A percentile compares a stretch with the other conserved stretches of the same genome.
phyloP scores from a whole-genome alignment of 441 rosid species.

The Pelargonium australe region DNA sequence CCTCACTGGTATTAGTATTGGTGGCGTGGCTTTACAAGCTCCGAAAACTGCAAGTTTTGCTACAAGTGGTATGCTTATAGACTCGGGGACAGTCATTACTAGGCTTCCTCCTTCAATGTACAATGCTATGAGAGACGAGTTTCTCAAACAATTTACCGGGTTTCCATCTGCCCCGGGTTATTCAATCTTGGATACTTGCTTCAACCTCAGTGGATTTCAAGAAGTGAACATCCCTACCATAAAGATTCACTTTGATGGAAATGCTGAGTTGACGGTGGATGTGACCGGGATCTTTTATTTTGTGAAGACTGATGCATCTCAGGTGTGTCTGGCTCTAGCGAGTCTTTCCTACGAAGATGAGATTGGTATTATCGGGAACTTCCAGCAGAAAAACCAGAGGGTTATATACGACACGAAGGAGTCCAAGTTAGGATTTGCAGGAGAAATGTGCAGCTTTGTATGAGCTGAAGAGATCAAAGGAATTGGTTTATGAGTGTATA shows the following conservation, averaged over 20 bases:
- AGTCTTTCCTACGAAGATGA: slow-evolving; percentile 70
- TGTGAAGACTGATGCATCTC: slow-evolving; percentile 66
- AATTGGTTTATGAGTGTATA: background rate
- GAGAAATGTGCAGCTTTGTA: slow-evolving; percentile 63
- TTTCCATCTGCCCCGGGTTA: slow-evolving; percentile 59
- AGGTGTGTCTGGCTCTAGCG: slow-evolving; percentile 83
- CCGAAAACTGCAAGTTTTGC: slow-evolving; percentile 31
- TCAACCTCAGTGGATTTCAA: slow-evolving; percentile 57
- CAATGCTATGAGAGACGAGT: slow-evolving; percentile 59
- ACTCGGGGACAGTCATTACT: slow-evolving; percentile 83
- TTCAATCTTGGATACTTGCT: slow-evolving; percentile 80
- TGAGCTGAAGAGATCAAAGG: slow-evolving; percentile 15
- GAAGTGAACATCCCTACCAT: slow-evolving; percentile 63
- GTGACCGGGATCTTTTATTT: slow-evolving; percentile 69
- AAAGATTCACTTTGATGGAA: slow-evolving; percentile 52
- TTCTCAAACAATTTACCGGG: slow-evolving; percentile 59
- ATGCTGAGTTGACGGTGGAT: slow-evolving; percentile 55
- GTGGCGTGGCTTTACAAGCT: slow-evolving; percentile 45
- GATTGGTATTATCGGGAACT: slow-evolving; percentile 65
- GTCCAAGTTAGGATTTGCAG: slow-evolving; percentile 66
- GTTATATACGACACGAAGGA: slow-evolving; percentile 61
- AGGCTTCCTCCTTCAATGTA: slow-evolving; percentile 79
- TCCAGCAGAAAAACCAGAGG: slow-evolving; percentile 91
- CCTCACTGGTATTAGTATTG: slow-evolving; percentile 63
- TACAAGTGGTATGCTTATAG: slow-evolving; percentile 39